phyloP scores from a whole-genome alignment of 495 filamentous ascomycete genomes.

The Hypoxylon crocopeplum region DNA sequence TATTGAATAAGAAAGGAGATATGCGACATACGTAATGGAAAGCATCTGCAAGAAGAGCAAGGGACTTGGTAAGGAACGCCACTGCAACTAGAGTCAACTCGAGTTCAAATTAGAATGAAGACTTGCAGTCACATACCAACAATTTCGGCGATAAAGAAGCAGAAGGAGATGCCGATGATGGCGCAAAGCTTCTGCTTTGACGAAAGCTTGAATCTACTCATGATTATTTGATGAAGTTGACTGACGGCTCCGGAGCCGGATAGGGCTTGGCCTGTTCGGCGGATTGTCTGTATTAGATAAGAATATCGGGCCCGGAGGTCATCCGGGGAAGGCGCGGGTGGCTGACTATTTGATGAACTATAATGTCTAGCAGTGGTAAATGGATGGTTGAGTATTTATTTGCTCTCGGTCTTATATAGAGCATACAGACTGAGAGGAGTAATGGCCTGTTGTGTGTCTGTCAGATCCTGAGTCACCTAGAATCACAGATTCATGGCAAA shows the following conservation, averaged over 20 bases:
- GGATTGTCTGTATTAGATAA: neutral
- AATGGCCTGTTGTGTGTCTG: neutral
- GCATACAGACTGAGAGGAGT: too few species aligned
- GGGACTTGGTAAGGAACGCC: constrained; percentile 84
- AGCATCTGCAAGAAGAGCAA: constrained; percentile 91
- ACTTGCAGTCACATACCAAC: constrained; percentile 52
- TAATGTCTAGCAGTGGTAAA: too few species aligned
- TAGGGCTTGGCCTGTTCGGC: neutral
- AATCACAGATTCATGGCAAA: neutral
- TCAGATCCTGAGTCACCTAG: neutral
- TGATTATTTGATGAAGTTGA: constrained; percentile 18
- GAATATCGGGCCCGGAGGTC: neutral
- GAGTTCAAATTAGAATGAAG: neutral
- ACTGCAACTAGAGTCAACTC: constrained; percentile 46
- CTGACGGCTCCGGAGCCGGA: constrained; percentile 1
- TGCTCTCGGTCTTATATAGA: too few species aligned
- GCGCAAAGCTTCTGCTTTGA: constrained; percentile 69
- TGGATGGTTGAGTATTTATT: too few species aligned
- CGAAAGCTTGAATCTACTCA: constrained; percentile 43
- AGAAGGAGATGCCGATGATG: constrained; percentile 78
- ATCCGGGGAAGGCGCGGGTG: neutral
- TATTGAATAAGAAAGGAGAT: neutral
- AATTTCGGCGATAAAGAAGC: constrained; percentile 86
- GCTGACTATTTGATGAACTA: too few species aligned
- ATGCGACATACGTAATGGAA: constrained; percentile 82